phyloP scores from a whole-genome alignment of 306 rosid genomes.

The Prunus kanzakura region DNA sequence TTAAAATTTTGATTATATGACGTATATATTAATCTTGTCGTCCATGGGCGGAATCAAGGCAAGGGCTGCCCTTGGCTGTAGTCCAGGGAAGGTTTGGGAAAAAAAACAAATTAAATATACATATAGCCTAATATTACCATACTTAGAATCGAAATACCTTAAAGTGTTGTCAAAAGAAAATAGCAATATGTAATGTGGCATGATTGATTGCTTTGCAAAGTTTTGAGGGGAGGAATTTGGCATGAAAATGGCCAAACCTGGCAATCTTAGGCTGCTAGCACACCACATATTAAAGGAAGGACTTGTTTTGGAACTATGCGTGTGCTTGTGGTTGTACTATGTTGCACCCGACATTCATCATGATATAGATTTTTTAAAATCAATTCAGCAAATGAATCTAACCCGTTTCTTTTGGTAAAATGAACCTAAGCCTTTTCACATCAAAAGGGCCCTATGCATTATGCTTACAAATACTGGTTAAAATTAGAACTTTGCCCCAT shows the following conservation, averaged over 20 bases:
- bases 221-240: not conserved
- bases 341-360: not conserved
- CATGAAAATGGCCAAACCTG: not conserved
- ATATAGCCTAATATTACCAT: too few relatives aligned
- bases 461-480: not conserved
- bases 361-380: not conserved
- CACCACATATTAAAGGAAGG: not conserved
- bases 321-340: not conserved
- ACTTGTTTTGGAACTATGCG: not conserved
- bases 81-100: too few relatives aligned
- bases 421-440: not conserved
- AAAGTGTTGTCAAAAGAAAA: too few relatives aligned
- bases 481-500: too few relatives aligned
- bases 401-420: not conserved
- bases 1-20: too few relatives aligned
- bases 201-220: too few relatives aligned
- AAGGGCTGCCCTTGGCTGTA: too few relatives aligned
- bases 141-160: too few relatives aligned
- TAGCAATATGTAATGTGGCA: too few relatives aligned
- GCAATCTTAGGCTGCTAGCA: not conserved
- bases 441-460: not conserved
- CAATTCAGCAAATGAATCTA: not conserved
- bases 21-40: too few relatives aligned
- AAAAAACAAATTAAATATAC: too few relatives aligned
- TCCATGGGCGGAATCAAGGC: too few relatives aligned